Percentiles rank a stretch among this genome's conserved stretches.
Conservation (phyloP, 305 asterid species). For the Plantago rigida region DNA sequence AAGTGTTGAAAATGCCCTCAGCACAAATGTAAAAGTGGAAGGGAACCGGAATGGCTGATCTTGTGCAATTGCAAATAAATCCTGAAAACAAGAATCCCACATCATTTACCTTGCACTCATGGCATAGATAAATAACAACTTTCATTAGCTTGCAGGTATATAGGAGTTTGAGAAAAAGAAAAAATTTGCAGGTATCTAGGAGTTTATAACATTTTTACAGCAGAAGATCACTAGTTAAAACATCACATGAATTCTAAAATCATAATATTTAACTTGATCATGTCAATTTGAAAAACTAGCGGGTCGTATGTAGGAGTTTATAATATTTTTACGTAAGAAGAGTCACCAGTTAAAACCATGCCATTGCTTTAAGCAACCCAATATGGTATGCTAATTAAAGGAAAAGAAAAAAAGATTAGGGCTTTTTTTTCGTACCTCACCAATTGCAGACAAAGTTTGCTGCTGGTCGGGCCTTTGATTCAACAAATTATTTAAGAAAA, state of each 20-base stretch:
- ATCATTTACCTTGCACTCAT: background rate
- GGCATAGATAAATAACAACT: too few species aligned
- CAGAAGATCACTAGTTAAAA: background rate
- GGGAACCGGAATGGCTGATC: constrained; percentile 97
- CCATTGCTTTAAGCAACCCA: too few species aligned
- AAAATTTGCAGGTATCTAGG: too few species aligned
- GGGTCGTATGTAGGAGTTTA: too few species aligned
- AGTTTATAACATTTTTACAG: too few species aligned
- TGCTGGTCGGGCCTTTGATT: constrained; percentile 79
- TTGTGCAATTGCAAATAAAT: constrained; percentile 89
- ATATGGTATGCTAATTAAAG: background rate
- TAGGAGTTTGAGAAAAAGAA: too few species aligned
- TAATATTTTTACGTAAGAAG: too few species aligned
- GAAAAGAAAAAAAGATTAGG: too few species aligned
- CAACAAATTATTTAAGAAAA: constrained; percentile 83
- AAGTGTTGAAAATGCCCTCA: constrained; percentile 89
- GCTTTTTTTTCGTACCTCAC: constrained; percentile 51
- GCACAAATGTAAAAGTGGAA: constrained; percentile 79
- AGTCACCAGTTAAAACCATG: too few species aligned
- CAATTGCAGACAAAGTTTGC: constrained; percentile 86
- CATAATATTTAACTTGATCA: background rate
- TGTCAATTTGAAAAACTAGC: background rate
- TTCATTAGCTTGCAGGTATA: too few species aligned
- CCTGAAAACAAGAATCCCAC: constrained; percentile 42
- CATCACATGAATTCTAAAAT: background rate